phyloP scores from a whole-genome alignment of 2,329 filamentous ascomycete species.

The Botryotinia narcissicola region DNA sequence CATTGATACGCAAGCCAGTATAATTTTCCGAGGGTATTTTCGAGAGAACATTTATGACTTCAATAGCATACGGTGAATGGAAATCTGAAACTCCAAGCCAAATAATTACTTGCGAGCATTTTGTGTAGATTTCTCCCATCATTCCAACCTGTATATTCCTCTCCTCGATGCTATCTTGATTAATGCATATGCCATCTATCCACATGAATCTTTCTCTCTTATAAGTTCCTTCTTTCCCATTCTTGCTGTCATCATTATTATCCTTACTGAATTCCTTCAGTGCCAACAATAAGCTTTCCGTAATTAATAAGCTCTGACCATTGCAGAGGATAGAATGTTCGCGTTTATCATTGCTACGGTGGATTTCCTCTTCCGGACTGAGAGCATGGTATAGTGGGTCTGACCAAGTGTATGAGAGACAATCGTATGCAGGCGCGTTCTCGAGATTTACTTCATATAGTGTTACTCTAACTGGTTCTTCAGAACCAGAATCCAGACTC shows the following conservation, averaged over 20 bases:
- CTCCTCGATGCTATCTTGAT: constrained; percentile 22
- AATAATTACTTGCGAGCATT: constrained; percentile 20
- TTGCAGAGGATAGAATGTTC: constrained; percentile 15
- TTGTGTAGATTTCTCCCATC: constrained; percentile 24
- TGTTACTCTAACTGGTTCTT: constrained; percentile 7
- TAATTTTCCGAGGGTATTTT: constrained; percentile 2
- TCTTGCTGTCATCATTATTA: background rate
- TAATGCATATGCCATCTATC: constrained; percentile 27
- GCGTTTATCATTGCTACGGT: background rate
- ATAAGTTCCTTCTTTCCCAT: background rate
- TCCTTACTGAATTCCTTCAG: constrained; percentile 10
- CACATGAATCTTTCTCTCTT: constrained; percentile 8
- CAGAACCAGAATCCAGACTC: background rate
- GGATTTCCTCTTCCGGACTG: constrained; percentile 2
- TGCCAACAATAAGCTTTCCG: background rate
- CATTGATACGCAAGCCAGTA: background rate
- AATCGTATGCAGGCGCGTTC: constrained; percentile 3
- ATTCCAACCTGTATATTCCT: constrained; percentile 19
- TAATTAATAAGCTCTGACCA: background rate
- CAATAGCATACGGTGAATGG: constrained; percentile 9
- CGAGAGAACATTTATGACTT: background rate
- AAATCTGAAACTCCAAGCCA: constrained; percentile 22
- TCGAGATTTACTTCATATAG: constrained; percentile 2
- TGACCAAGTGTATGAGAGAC: constrained; percentile 22
- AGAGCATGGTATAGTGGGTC: constrained; percentile 20